A percentile compares a stretch with the other conserved stretches of the same genome.
phyloP scores from a whole-genome alignment of 1,284 basidiomycete genomes.

The Trichosporon sp. region DNA sequence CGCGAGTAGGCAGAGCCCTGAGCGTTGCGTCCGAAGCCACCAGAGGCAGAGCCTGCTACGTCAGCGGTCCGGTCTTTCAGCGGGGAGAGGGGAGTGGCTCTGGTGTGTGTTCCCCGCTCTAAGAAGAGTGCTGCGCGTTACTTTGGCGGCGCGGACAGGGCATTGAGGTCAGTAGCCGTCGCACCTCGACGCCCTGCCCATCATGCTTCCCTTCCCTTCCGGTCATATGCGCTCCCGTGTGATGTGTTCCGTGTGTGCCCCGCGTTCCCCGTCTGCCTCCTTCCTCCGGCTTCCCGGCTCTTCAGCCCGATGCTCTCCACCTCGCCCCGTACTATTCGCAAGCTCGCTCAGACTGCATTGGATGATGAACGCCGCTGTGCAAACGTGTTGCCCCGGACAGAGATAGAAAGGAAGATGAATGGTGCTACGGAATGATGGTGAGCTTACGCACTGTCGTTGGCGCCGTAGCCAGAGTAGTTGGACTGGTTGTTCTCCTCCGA shows the following conservation, averaged over 20 bases:
- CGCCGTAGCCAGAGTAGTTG: slow-evolving; percentile 41
- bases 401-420: slow-evolving; percentile 6
- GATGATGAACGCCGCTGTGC: background rate
- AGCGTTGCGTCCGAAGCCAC: slow-evolving; percentile 48
- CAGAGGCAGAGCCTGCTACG: slow-evolving; percentile 42
- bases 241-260: background rate
- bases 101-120: no score
- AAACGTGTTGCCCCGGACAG: background rate
- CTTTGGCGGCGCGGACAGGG: background rate
- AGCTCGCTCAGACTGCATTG: slow-evolving; percentile 13
- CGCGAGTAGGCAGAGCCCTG: slow-evolving; percentile 48
- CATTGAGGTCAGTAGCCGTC: background rate
- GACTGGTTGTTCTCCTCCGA: slow-evolving; percentile 17
- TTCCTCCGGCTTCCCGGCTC: background rate
- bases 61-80: background rate
- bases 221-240: no score
- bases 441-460: slow-evolving; percentile 41
- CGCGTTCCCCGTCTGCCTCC: background rate
- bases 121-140: background rate
- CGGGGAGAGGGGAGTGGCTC: background rate
- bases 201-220: background rate
- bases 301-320: background rate
- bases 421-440: background rate
- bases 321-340: background rate
- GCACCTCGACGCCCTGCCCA: no score